Evolutionary conservation across 805 yeast genomes (phyloP).

Genomic region (Metschnikowia santaceciliae): DNA sequence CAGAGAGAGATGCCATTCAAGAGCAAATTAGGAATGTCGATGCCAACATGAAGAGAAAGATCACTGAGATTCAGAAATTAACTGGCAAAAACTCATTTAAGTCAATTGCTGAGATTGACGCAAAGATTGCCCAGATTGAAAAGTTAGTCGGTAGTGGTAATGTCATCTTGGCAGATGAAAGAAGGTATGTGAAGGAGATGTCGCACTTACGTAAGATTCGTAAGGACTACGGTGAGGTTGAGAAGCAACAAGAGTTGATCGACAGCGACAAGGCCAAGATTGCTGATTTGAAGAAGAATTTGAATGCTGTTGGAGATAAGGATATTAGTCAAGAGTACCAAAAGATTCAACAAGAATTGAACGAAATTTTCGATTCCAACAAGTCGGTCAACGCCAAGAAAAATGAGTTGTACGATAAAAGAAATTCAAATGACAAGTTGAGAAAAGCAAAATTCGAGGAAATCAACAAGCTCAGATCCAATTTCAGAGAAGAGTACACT

Average conservation of each 20-base stretch:
- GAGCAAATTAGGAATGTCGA: constrained; percentile 74
- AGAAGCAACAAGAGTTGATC: constrained; percentile 70
- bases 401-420: constrained; percentile 57
- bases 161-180: constrained; percentile 87
- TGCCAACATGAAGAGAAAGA: constrained; percentile 65
- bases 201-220: constrained; percentile 74
- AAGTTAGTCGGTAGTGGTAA: constrained; percentile 70
- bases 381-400: constrained; percentile 65
- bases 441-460: constrained; percentile 65
- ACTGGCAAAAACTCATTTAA: constrained; percentile 70
- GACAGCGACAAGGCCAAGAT: constrained; percentile 76
- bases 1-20: constrained; percentile 48
- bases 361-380: constrained; percentile 56
- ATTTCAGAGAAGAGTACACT: constrained; percentile 70
- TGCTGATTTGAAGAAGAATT: constrained; percentile 65
- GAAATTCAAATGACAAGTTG: constrained; percentile 61
- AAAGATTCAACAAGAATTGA: constrained; percentile 62
- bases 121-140: constrained; percentile 63
- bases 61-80: constrained; percentile 66
- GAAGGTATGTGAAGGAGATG: constrained; percentile 79
- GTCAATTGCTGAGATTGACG: constrained; percentile 63
- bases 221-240: constrained; percentile 71
- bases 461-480: constrained; percentile 66
- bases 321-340: constrained; percentile 70
- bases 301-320: constrained; percentile 54